phyloP scores from a whole-genome alignment of 164 flowering plant species.

The Nymphaea thermarum region DNA sequence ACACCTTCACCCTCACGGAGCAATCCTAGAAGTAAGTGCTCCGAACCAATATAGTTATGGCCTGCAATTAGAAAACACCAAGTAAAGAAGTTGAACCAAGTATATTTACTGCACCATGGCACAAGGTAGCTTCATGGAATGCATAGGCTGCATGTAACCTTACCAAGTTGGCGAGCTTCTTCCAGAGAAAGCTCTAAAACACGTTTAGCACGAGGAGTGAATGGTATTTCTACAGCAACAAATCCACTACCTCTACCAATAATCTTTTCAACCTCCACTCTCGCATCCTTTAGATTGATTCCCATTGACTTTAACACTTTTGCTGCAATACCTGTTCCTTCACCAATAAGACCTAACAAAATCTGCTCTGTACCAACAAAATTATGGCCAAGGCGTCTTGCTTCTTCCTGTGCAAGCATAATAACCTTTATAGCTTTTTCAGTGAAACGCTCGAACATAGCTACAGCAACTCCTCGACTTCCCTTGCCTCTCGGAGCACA shows the following conservation, averaged over 20 bases:
- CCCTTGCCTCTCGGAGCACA: slow-evolving; percentile 28
- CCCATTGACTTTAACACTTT: slow-evolving; percentile 51
- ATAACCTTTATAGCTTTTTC: slow-evolving; percentile 47
- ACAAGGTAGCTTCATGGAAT: neutral
- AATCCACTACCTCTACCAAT: slow-evolving; percentile 51
- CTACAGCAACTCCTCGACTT: slow-evolving; percentile 37
- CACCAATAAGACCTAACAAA: slow-evolving; percentile 49
- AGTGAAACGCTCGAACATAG: slow-evolving; percentile 46
- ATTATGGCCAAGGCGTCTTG: slow-evolving; percentile 45
- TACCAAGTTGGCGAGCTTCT: slow-evolving; percentile 56
- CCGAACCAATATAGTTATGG: slow-evolving; percentile 1
- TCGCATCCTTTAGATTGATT: slow-evolving; percentile 52
- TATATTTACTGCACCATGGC: neutral
- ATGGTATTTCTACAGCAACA: slow-evolving; percentile 51
- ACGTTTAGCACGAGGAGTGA: slow-evolving; percentile 53
- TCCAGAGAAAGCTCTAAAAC: slow-evolving; percentile 45
- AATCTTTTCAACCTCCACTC: slow-evolving; percentile 48
- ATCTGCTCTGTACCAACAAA: slow-evolving; percentile 57
- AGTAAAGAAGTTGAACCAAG: neutral
- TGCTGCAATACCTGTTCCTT: slow-evolving; percentile 60
- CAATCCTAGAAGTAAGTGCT: slow-evolving; percentile 2
- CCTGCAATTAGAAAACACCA: neutral
- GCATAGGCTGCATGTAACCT: neutral
- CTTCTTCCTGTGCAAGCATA: slow-evolving; percentile 56
- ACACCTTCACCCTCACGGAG: slow-evolving; percentile 2